Evolutionary conservation across 139 green algal genomes (phyloP).

Genomic region (Picochlorum costavermella): DNA sequence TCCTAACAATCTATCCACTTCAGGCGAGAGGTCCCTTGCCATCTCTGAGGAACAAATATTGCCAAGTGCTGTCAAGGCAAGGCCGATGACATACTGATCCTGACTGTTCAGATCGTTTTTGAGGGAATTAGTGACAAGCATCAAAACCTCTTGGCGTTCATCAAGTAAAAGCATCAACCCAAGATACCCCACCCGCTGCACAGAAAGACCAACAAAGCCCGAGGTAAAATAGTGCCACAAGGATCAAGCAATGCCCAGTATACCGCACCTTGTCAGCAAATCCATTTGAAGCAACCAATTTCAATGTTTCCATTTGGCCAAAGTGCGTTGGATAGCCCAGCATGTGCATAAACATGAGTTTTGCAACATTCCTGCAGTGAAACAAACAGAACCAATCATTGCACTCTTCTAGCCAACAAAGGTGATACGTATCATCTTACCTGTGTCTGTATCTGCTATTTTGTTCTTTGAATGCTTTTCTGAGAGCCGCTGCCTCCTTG

Average conservation of each 20-base stretch:
- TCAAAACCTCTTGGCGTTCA: slow-evolving; percentile 97
- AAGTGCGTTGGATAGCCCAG: slow-evolving; percentile 99
- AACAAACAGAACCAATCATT: not conserved
- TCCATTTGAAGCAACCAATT: slow-evolving; percentile 75
- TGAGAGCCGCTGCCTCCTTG: slow-evolving; percentile 88
- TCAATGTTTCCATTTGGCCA: slow-evolving; percentile 99
- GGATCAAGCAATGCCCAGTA: not conserved
- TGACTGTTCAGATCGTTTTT: slow-evolving; percentile 87
- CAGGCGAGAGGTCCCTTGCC: slow-evolving; percentile 87
- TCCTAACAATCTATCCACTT: slow-evolving; percentile 82
- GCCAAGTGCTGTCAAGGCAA: slow-evolving; percentile 88
- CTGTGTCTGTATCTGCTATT: slow-evolving; percentile 40
- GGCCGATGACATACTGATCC: slow-evolving; percentile 81
- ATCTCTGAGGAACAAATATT: slow-evolving; percentile 98
- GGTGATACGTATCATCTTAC: not conserved
- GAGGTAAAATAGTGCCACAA: not conserved
- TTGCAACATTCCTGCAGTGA: slow-evolving; percentile 88
- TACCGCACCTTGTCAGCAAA: slow-evolving; percentile 80
- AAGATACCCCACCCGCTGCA: slow-evolving; percentile 93
- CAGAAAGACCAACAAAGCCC: slow-evolving; percentile 6
- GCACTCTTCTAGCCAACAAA: not conserved
- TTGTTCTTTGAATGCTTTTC: slow-evolving; percentile 77
- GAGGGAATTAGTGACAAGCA: slow-evolving; percentile 98
- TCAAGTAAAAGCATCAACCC: slow-evolving; percentile 96
- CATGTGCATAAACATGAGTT: slow-evolving; percentile 99